phyloP scores from a whole-genome alignment of 2,329 filamentous ascomycete species.

The Chrysoporthe cubensis region DNA sequence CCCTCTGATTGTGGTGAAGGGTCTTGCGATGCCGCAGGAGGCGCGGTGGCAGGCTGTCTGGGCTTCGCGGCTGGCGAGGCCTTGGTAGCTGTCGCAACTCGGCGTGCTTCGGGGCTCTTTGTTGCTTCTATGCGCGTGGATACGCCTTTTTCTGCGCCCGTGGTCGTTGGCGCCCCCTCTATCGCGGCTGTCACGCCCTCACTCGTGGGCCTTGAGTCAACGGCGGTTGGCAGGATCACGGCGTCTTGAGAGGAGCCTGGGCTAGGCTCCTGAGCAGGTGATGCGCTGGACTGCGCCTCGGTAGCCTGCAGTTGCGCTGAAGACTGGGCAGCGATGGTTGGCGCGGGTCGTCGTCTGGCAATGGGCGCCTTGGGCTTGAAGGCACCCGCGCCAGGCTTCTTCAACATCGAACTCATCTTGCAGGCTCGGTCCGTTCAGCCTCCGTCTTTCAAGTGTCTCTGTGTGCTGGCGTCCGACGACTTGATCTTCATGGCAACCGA shows the following conservation, averaged over 20 bases:
- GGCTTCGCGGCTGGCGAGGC: neutral
- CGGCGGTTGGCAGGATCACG: conserved; percentile 16
- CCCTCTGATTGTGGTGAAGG: neutral
- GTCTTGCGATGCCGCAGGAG: neutral
- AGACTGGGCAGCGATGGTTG: conserved; percentile 40
- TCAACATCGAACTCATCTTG: conserved; percentile 69
- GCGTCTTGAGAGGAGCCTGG: conserved; percentile 21
- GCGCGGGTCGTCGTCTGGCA: conserved; percentile 54
- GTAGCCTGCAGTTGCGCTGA: conserved; percentile 32
- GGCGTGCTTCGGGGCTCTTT: conserved; percentile 16
- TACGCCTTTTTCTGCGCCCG: neutral
- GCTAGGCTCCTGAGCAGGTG: conserved; percentile 19
- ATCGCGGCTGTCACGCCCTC: neutral
- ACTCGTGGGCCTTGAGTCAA: conserved; percentile 6
- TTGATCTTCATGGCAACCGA: conserved; percentile 24
- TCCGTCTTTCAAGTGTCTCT: conserved; percentile 21
- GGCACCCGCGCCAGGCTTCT: conserved; percentile 62
- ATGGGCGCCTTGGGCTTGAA: conserved; percentile 73
- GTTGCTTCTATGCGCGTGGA: neutral
- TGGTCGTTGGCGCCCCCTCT: neutral
- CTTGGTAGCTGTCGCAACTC: conserved; percentile 1
- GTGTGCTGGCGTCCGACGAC: conserved; percentile 5
- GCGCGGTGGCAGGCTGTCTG: neutral
- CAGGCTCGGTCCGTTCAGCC: conserved; percentile 18
- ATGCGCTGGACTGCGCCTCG: conserved; percentile 29